These are phyloP conservation scores for Huntiella bhutanensis DNA, from an alignment of 2,329 filamentous ascomycete genomes.

Conservation along the genomic window DNA sequence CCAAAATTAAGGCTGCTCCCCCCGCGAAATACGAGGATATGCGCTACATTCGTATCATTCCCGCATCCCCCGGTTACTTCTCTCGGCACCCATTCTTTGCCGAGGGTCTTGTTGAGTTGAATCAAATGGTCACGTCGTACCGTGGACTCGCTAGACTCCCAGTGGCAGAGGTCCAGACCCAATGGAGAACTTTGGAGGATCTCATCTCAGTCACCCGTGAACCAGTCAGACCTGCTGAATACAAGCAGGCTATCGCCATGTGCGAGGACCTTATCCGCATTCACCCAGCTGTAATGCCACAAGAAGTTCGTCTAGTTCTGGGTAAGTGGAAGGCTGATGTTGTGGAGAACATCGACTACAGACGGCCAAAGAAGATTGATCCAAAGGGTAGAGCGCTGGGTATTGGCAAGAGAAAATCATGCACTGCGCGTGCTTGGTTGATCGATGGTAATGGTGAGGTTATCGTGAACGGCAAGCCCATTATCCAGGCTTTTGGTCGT, in stretches of 20 bases:
- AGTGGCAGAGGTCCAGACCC: constrained; percentile 34
- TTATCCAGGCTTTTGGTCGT: constrained; percentile 65
- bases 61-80: constrained; percentile 86
- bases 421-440: constrained; percentile 65
- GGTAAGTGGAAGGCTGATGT: constrained; percentile 12
- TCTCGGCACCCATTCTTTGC: constrained; percentile 69
- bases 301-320: constrained; percentile 9
- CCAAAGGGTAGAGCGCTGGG: constrained; percentile 59
- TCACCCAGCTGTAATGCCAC: constrained; percentile 31
- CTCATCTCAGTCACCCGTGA: constrained; percentile 57
- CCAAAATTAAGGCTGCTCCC: constrained; percentile 12
- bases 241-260: constrained; percentile 54
- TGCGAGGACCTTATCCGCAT: constrained; percentile 72
- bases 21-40: constrained; percentile 11
- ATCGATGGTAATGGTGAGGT: constrained; percentile 88
- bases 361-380: constrained; percentile 36
- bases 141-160: constrained; percentile 42
- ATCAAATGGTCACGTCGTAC: constrained; percentile 53
- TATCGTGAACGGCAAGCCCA: constrained; percentile 72
- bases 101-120: constrained; percentile 60
- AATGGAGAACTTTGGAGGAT: constrained; percentile 64
- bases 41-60: constrained; percentile 52
- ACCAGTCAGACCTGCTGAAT: constrained; percentile 56
- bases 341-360: constrained; percentile 7
- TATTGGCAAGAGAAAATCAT: constrained; percentile 72